Base-by-base conservation (phyloP, 176 grass and related monocot species). In the Triticum timopheevii region DNA sequence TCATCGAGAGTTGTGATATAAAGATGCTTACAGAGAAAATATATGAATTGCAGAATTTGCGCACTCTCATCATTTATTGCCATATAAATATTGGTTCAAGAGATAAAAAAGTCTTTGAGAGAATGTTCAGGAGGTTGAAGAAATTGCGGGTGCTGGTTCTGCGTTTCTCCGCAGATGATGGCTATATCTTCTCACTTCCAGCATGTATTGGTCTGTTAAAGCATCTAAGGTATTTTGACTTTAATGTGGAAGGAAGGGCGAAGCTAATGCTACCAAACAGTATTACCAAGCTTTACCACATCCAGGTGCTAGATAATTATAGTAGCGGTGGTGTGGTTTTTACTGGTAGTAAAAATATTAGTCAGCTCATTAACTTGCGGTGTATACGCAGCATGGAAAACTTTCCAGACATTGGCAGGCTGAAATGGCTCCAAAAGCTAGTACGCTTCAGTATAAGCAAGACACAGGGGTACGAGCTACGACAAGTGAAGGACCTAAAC, bases 221-320 rank as follows among this genome's bases (percentile, higher is more conserved):
- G 81, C 80, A 89, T 58, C 67, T 92, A 44, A 67, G 70, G 0
- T 85, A 76, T 68, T 19, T 91, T 10, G 15, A 0, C 31, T 47
- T 91, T 0, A 0, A 9, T 39, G 8, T 39, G 38, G 1, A 2
- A 10, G 0, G 39, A 2, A 42, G 39, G 10, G 39, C 39, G 0
- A 42, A 0, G 2, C 2, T 44, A 44, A 44, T 44, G 11, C 1
- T 44, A 2, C 42, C 42, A 44, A 44, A 3, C 42, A 44, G 10
- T 11, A 15, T 6, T 44, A 44, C 42, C 42, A 0, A 44, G 19
- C 86, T 92, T 23, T 88, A 86, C 65, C 81, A 86, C 39, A 30
- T 92, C 3, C 78, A 88, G 71, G 7, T 27, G 6, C 34, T 82
- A 75, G 5, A 63, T 13, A 1, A 73, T 45, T 0, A 0, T 20